Base-by-base conservation (phyloP, 805 yeast genomes). In the Jamesozyma jinghongensis region DNA sequence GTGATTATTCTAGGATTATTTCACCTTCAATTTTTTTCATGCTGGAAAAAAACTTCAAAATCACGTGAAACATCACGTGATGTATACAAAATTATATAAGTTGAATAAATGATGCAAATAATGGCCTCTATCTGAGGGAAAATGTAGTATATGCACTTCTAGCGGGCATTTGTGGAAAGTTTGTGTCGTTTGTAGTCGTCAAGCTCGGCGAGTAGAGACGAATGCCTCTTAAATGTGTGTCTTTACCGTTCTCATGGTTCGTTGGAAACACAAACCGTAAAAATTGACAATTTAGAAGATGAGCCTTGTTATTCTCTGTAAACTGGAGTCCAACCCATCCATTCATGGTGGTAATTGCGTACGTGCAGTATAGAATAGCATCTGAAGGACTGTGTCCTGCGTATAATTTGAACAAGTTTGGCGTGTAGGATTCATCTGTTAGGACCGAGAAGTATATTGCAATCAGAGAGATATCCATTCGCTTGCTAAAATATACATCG, bases 201-300 rank as follows among this genome's bases (percentile, higher is more conserved):
- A 10, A 22, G 10, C 10, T 22, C 18, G 45, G 44, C 3, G 50
- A 40, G 37, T 45, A 60, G 10, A 58, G 20, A 18, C 77, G 75
- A 14, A 88, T 68, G 0, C 87, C 81, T 36, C 98, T 63, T 10
- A 92, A 67, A 58, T 87, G 97, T 1, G 95, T 81, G 59, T 92
- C 99, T 55, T 90, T 92, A 35, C 99, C 99, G 55, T 85, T 87
- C 56, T 88, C 97, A 52, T 86, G 95, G 52, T 94, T 92, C 1
- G 51, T 40, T 8, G 62, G 62, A 37, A 62, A 57, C 10, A 44
- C 48, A 14, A 62, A 37, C 20, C 54, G 52, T 12, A 61, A 28
- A 37, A 51, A 59, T 29, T 59, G 61, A 35, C 63, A 55, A 30
- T 53, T 55, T 27, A 61, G 41, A 1, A 53, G 41, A 11, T 40